Evolutionary conservation across 192 early-diverging fungal genomes (phyloP).

Genomic region (Jimgerdemannia lactiflua): DNA sequence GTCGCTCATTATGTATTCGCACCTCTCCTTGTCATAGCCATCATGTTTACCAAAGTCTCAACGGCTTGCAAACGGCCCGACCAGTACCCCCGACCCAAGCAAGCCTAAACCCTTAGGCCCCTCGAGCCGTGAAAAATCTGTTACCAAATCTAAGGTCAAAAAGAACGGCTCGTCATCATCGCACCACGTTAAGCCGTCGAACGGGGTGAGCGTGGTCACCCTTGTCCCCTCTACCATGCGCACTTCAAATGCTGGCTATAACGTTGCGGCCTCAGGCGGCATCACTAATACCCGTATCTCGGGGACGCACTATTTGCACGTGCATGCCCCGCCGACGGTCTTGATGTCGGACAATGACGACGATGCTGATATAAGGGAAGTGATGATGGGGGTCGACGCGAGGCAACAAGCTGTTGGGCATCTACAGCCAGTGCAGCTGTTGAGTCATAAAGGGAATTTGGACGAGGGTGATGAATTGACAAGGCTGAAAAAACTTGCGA

Average conservation of each 20-base stretch:
- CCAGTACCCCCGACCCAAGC: conserved; percentile 6
- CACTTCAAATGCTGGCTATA: conserved; percentile 22
- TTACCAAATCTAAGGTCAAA: not conserved
- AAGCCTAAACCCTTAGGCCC: not conserved
- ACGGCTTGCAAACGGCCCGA: not conserved
- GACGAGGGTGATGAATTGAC: conserved; percentile 5
- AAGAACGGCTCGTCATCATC: not conserved
- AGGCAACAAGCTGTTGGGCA: not conserved
- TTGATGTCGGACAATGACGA: conserved; percentile 56
- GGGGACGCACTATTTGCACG: conserved; percentile 40
- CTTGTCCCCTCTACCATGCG: conserved; percentile 9
- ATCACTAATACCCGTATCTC: conserved; percentile 29
- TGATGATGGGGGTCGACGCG: conserved; percentile 28
- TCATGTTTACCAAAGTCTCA: conserved; percentile 27
- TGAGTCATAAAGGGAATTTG: conserved; percentile 21
- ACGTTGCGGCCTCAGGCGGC: conserved; percentile 14
- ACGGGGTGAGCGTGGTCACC: not conserved
- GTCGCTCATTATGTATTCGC: not conserved
- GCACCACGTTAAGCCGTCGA: not conserved
- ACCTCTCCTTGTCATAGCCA: conserved; percentile 12
- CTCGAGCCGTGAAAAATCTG: not conserved
- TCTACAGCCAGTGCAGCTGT: conserved; percentile 7
- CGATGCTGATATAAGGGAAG: conserved; percentile 36
- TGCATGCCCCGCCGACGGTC: conserved; percentile 39
- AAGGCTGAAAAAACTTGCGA: conserved; percentile 5